Evolutionary conservation across 2,329 filamentous ascomycete species (phyloP).

Genomic region (Aspergillus udagawae): DNA sequence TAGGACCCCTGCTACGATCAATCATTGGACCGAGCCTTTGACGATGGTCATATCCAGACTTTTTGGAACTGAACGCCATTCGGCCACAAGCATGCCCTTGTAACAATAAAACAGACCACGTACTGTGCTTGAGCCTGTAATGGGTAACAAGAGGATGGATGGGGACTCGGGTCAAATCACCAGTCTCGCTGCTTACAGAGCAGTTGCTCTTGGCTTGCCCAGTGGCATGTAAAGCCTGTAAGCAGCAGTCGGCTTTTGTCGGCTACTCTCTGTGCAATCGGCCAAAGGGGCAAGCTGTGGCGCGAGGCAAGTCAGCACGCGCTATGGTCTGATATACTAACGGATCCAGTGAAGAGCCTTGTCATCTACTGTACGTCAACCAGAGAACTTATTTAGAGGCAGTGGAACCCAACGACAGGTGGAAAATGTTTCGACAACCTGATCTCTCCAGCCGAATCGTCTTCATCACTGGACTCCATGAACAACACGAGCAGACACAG

Average conservation of each 20-base stretch:
- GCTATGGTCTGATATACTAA: not conserved
- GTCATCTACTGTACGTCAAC: slow-evolving; percentile 8
- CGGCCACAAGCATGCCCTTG: slow-evolving; percentile 10
- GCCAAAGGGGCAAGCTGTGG: not conserved
- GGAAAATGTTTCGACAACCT: not conserved
- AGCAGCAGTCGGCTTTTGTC: not conserved
- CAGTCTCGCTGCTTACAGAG: slow-evolving; percentile 2
- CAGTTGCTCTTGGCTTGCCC: not conserved
- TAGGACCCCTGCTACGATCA: slow-evolving; percentile 37
- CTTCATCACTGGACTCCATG: not conserved
- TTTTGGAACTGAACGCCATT: slow-evolving; percentile 26
- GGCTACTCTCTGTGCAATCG: not conserved
- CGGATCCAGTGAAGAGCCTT: slow-evolving; percentile 1
- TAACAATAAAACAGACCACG: slow-evolving; percentile 13
- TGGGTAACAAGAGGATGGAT: not conserved
- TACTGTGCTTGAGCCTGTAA: not conserved
- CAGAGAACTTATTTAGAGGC: slow-evolving; percentile 5
- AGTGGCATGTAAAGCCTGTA: not conserved
- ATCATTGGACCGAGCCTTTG: slow-evolving; percentile 36
- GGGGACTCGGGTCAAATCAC: not conserved
- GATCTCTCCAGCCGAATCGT: not conserved
- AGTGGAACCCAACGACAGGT: slow-evolving; percentile 3
- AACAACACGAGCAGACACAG: not conserved
- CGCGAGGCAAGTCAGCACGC: not conserved
- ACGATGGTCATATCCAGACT: slow-evolving; percentile 30